phyloP scores from a whole-genome alignment of 1,284 basidiomycete genomes.

The Ceratobasidium sp. region DNA sequence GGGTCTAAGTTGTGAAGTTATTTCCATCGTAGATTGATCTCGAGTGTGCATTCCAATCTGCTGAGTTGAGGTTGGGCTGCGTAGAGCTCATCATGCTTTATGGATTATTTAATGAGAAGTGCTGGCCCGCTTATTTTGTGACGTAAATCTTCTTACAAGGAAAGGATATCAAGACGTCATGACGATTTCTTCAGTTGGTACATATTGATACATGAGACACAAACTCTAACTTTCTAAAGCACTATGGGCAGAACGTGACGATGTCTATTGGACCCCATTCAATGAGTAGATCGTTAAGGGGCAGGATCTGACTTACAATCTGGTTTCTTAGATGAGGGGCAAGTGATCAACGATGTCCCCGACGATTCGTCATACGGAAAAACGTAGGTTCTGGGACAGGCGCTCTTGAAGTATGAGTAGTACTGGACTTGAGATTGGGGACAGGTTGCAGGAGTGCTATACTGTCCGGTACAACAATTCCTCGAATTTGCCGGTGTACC shows the following conservation, averaged over 20 bases:
- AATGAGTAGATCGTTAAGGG: background rate
- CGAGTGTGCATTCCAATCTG: no score
- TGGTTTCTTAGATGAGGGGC: constrained; percentile 28
- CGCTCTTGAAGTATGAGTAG: constrained; percentile 46
- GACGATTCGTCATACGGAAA: constrained; percentile 48
- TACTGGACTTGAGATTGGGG: constrained; percentile 39
- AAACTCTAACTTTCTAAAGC: background rate
- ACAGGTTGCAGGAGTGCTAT: constrained; percentile 45
- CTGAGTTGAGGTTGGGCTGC: no score
- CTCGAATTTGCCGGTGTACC: constrained; percentile 43
- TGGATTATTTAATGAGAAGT: no score
- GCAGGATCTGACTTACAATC: constrained; percentile 36
- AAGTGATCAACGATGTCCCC: constrained; percentile 38
- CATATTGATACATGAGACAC: background rate
- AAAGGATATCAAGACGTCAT: no score
- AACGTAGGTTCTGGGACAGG: constrained; percentile 37
- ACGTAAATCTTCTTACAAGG: no score
- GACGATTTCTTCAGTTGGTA: no score
- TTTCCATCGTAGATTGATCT: no score
- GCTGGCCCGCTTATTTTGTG: no score
- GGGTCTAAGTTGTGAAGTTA: no score
- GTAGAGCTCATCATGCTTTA: no score
- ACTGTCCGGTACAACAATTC: constrained; percentile 46
- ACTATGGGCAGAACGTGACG: background rate
- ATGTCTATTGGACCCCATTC: constrained; percentile 6